These are phyloP conservation scores for Saccharomycopsis sp. DNA, from an alignment of 805 yeast genomes.

Conservation along the genomic window DNA sequence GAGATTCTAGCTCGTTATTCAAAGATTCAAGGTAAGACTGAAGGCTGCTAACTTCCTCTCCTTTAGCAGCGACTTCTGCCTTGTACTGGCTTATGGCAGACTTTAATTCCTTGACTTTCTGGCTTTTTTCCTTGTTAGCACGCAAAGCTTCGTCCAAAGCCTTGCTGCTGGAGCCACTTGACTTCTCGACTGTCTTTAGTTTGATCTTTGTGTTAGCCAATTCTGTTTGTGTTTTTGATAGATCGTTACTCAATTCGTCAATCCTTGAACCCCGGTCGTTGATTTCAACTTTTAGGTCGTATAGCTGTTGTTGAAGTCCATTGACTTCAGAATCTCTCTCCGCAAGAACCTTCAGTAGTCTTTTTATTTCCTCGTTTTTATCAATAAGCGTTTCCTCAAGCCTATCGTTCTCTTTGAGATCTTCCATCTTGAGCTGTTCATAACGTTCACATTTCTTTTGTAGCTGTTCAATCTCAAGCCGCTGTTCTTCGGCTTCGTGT, in stretches of 20 bases:
- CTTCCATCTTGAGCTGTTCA: constrained; percentile 13
- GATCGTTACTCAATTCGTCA: constrained; percentile 3
- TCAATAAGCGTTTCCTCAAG: constrained; percentile 15
- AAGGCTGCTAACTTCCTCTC: constrained; percentile 21
- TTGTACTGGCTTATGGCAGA: constrained; percentile 14
- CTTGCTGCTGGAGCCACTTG: constrained; percentile 1
- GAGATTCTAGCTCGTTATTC: constrained; percentile 13
- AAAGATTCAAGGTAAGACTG: constrained; percentile 14
- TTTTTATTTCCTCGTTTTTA: constrained; percentile 21
- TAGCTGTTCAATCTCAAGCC: constrained; percentile 9
- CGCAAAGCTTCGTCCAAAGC: constrained; percentile 6
- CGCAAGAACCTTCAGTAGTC: constrained; percentile 20
- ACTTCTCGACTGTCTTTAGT: constrained; percentile 19
- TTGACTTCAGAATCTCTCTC: constrained; percentile 23
- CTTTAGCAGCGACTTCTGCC: constrained; percentile 20
- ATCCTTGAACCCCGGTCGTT: constrained; percentile 9
- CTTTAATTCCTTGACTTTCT: constrained; percentile 21
- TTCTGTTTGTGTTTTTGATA: constrained; percentile 13
- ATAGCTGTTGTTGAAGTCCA: constrained; percentile 20
- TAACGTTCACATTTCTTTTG: constrained; percentile 9
- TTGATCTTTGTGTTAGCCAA: constrained; percentile 15
- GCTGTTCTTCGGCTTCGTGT: constrained; percentile 17
- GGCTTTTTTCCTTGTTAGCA: constrained; percentile 8
- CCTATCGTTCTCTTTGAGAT: constrained; percentile 17
- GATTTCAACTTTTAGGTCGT: constrained; percentile 14